Percentiles rank a stretch among this genome's conserved stretches.
phyloP scores from a whole-genome alignment of 208 protist species.

The Leishmania gerbilli region DNA sequence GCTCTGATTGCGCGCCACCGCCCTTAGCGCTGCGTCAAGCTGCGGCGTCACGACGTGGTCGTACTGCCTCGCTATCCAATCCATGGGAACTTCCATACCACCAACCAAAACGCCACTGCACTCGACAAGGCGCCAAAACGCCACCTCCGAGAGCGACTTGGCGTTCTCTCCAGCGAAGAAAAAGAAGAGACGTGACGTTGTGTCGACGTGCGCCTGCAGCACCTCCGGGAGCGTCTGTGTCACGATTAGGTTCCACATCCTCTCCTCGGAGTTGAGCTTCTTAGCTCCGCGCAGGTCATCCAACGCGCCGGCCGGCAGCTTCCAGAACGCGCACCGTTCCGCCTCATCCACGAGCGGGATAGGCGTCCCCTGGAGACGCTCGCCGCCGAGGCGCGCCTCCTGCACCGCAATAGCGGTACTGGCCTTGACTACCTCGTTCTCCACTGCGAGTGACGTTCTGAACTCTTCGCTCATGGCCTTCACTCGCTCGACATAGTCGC shows the following conservation, averaged over 20 bases:
- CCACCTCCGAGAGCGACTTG: slow-evolving; percentile 60
- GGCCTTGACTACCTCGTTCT: slow-evolving; percentile 10
- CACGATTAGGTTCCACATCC: slow-evolving; percentile 47
- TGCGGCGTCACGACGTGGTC: slow-evolving; percentile 80
- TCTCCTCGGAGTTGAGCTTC: slow-evolving; percentile 25
- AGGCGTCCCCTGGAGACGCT: slow-evolving; percentile 46
- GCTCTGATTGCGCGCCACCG: slow-evolving; percentile 42
- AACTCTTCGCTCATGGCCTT: slow-evolving; percentile 13
- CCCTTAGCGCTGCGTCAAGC: slow-evolving; percentile 45
- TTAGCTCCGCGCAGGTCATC: slow-evolving; percentile 46
- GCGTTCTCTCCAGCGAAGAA: slow-evolving; percentile 65
- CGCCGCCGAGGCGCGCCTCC: slow-evolving; percentile 40
- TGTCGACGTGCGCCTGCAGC: slow-evolving; percentile 48
- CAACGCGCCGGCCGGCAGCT: slow-evolving; percentile 43
- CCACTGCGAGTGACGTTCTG: slow-evolving; percentile 1
- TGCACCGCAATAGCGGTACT: slow-evolving; percentile 15
- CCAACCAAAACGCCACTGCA: slow-evolving; percentile 21
- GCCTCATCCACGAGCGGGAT: slow-evolving; percentile 47
- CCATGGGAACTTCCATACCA: slow-evolving; percentile 33
- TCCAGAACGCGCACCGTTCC: slow-evolving; percentile 44
- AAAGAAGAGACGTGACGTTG: slow-evolving; percentile 66
- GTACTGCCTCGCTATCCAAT: slow-evolving; percentile 53
- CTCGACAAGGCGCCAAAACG: slow-evolving; percentile 85
- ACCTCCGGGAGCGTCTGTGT: slow-evolving; percentile 36
- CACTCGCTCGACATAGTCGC: slow-evolving; percentile 9